Evolutionary conservation across 2,329 filamentous ascomycete genomes (phyloP), one percentile per base, ranked within the genome.

Genomic region (Colletotrichum phormii): DNA sequence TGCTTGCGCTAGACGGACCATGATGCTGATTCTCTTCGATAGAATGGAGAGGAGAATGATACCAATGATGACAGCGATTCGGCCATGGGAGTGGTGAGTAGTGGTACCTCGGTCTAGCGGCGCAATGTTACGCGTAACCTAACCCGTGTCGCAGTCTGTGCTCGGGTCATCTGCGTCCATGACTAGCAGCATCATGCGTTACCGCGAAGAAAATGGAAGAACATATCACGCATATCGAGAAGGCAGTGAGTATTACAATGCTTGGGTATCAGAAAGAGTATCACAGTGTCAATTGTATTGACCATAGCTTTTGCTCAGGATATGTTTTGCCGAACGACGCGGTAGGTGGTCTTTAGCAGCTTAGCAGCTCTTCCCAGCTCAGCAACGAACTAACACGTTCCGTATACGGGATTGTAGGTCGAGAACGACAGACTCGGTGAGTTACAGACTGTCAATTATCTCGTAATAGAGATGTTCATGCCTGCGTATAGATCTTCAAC

Each of bases 151-250:
- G 58, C 22, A 72, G 70, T 70, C 70, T 54, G 70, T 69, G 58
- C 60, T 73, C 53, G 65, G 57, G 73, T 81, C 79, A 37, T 80
- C 80, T 0, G 77, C 77, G 0, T 83, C 81, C 4, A 76, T 82
- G 53, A 75, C 76, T 13, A 82, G 82, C 1, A 85, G 82, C 67
- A 83, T 85, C 57, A 72, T 79, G 58, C 75, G 78, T n/a, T 81
- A 80, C 73, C 80, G 82, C 5, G 77, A 79, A n/a, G 84, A 84
- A 67, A 82, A 84, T 67, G 82, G 82, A 1, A 76, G 83, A 18
- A 83, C 81, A 0, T 84, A 84, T 46, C 81, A 84, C 61, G 75
- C 81, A 1, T 83, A 78, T 57, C 79, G 79, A 26, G 80, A 80
- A 51, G 73, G 73, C 15, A 66, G 73, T 74, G 26, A 46, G 73